A percentile compares a stretch with the other conserved stretches of the same genome.
Evolutionary conservation across 2,329 filamentous ascomycete genomes (phyloP).

Genomic region (Gyromitra esculenta): DNA sequence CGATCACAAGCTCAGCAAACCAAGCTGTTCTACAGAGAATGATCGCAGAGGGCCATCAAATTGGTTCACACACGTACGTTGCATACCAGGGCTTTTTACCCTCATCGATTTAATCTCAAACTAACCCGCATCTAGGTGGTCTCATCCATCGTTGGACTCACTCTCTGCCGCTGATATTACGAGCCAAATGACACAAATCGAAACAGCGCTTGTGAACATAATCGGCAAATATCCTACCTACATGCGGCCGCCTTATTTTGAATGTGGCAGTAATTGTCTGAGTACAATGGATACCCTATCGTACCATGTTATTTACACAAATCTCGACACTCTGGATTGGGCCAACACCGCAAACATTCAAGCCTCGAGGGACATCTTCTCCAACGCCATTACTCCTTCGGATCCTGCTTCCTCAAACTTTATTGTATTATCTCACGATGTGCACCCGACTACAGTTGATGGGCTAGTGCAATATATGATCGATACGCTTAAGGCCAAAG

Average conservation of each 20-base stretch:
- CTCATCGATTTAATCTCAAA: constrained; percentile 1
- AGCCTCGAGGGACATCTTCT: constrained; percentile 59
- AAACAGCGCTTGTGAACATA: constrained; percentile 64
- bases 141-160: constrained; percentile 63
- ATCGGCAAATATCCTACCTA: constrained; percentile 66
- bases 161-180: constrained; percentile 60
- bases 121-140: constrained; percentile 60
- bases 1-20: constrained; percentile 61
- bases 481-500: constrained; percentile 30
- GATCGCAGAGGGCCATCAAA: constrained; percentile 63
- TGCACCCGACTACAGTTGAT: constrained; percentile 60
- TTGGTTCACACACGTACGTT: constrained; percentile 64
- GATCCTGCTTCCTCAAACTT: constrained; percentile 57
- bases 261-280: constrained; percentile 60
- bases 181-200: constrained; percentile 63
- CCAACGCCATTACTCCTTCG: constrained; percentile 58
- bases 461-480: constrained; percentile 60
- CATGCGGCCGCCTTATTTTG: constrained; percentile 66
- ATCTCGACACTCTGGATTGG: constrained; percentile 65
- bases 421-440: constrained; percentile 60
- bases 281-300: constrained; percentile 62
- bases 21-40: constrained; percentile 60
- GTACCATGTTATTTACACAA: constrained; percentile 65
- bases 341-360: constrained; percentile 59
- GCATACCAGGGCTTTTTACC: not conserved